These are phyloP conservation scores for Aureobasidium uvarum DNA, from an alignment of 2,329 filamentous ascomycete species.

Conservation along the genomic window DNA sequence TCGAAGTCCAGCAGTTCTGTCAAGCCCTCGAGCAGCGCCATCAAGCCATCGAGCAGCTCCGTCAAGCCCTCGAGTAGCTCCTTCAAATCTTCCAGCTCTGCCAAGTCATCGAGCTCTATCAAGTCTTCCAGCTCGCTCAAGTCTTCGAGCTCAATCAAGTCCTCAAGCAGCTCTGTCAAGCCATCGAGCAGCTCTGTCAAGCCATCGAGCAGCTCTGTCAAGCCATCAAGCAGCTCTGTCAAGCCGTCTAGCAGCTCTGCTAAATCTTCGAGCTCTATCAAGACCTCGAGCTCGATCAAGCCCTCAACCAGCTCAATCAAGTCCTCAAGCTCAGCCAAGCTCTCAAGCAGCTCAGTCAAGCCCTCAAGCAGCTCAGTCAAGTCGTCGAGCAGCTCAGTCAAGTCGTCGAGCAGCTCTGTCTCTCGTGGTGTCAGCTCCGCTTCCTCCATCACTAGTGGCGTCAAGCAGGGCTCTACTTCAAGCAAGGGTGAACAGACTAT, in stretches of 20 bases:
- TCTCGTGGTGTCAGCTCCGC: neutral
- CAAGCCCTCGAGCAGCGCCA: neutral
- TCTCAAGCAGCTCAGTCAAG: neutral
- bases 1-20: neutral
- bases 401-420: neutral
- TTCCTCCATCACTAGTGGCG: neutral
- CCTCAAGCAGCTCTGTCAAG: neutral
- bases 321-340: neutral
- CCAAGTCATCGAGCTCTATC: neutral
- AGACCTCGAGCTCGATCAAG: too few species aligned
- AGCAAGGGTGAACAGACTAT: neutral
- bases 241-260: neutral
- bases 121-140: neutral
- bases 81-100: neutral
- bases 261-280: neutral
- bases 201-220: neutral
- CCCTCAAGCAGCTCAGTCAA: neutral
- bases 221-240: neutral
- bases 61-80: neutral
- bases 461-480: conserved; percentile 18
- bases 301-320: neutral
- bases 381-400: neutral
- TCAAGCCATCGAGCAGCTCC: conserved; percentile 1
- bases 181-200: neutral
- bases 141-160: neutral